Conservation (phyloP, 768 basidiomycete species). For the Suillus subaureus region DNA sequence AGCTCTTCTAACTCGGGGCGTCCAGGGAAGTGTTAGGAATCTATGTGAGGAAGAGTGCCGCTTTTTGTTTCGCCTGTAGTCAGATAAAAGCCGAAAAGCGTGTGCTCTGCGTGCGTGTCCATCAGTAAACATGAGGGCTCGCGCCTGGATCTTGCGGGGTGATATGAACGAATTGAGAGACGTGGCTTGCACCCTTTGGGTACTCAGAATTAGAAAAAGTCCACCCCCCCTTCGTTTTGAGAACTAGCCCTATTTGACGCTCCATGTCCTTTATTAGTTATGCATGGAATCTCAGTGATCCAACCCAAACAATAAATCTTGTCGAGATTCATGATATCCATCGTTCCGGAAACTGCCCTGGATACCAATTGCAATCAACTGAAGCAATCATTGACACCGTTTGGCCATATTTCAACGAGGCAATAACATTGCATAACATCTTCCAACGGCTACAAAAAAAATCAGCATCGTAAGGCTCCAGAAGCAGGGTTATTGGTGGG, state of each 20-base stretch:
- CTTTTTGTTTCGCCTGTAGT: conserved; percentile 7
- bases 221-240: conserved; percentile 32
- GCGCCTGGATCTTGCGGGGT: conserved; percentile 22
- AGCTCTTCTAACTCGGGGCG: background rate
- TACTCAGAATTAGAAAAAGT: conserved; percentile 14
- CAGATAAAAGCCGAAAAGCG: conserved; percentile 33
- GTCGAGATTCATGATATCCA: conserved; percentile 24
- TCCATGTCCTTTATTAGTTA: conserved; percentile 27
- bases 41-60: background rate
- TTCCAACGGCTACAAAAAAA: background rate
- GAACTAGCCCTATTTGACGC: conserved; percentile 31
- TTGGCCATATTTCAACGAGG: background rate
- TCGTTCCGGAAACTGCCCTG: conserved; percentile 22
- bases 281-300: conserved; percentile 24
- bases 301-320: conserved; percentile 28
- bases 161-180: conserved; percentile 13
- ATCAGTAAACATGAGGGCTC: conserved; percentile 30
- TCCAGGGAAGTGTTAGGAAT: background rate
- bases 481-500: background rate
- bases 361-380: conserved; percentile 21
- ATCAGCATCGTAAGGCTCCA: background rate
- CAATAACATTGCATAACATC: conserved; percentile 5
- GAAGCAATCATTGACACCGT: background rate
- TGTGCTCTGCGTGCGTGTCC: conserved; percentile 27
- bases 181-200: conserved; percentile 9